Evolutionary conservation across 306 rosid genomes (phyloP), one percentile per base, ranked within the genome.

Genomic region (Senna tora): DNA sequence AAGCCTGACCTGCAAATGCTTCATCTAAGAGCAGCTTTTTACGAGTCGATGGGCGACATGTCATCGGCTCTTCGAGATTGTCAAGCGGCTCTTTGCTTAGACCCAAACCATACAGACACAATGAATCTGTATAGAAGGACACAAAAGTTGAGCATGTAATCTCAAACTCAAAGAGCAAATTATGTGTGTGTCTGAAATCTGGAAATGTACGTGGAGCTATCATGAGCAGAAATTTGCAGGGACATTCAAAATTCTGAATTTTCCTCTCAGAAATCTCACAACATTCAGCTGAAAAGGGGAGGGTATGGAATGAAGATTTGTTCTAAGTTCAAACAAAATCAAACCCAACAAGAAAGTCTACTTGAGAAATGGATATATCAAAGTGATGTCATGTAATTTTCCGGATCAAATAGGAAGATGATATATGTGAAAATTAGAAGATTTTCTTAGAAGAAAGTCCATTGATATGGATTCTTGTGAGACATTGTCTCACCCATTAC

Each of bases 1-100:
- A 92, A 87, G 81, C 90, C 89, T 34, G 97, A 92, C 59, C 64
- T 87, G 72, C 93, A 92, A 78, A 84, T 92, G 96, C 92, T 92
- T 73, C 90, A 92, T 83, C 89, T 92, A 16, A 80, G 96, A 71
- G 96, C 96, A 3, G 97, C 97, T 4, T 92, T 92, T 78, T 72
- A 85, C 0, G 97, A 92, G 68, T 87, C 96, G 3, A 81, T 83
- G 73, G 93, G 96, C 42, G 82, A 84, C 62, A 12, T 76, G 47
- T 43, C 75, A 4, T 86, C 82, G 32, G 79, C 93, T 52, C 81
- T 84, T 42, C 87, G 67, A 74, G 97, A 92, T 73, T 89, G 97
- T 64, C 85, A 84, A 53, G 93, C 96, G 14, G 90, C 93, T 65
- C 96, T 92, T 63, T 87, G 90, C 80, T 79, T 92, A 75, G 93